phyloP scores from a whole-genome alignment of 2,329 filamentous ascomycete genomes.

The Apiospora arundinis region DNA sequence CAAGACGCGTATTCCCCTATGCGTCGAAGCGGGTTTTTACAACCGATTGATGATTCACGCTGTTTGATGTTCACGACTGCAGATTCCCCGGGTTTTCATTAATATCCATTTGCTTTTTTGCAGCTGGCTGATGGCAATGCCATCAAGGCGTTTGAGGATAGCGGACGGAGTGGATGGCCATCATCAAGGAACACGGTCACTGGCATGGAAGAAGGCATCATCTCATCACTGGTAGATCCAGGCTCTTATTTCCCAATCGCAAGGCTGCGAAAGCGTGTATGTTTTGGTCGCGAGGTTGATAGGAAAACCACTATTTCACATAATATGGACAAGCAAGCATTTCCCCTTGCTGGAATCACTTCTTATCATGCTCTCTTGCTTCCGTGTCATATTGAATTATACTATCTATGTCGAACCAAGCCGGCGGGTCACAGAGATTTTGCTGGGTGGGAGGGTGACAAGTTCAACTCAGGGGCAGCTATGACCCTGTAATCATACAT shows the following conservation, averaged over 20 bases:
- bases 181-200: constrained; percentile 10
- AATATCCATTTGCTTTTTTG: constrained; percentile 16
- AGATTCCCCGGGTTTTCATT: constrained; percentile 16
- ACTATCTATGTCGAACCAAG: too few species aligned
- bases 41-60: constrained; percentile 22
- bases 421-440: too few species aligned
- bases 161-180: constrained; percentile 2
- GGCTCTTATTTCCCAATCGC: background rate
- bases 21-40: background rate
- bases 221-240: constrained; percentile 4
- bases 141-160: constrained; percentile 18
- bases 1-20: background rate
- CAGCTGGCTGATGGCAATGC: background rate
- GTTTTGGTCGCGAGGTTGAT: background rate
- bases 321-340: background rate
- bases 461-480: too few species aligned
- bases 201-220: background rate
- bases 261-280: background rate
- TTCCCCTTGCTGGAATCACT: background rate
- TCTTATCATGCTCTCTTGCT: background rate
- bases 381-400: too few species aligned
- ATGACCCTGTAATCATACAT: too few species aligned
- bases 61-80: constrained; percentile 19
- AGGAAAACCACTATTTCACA: background rate
- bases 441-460: too few species aligned